These are phyloP conservation scores for Citrus cavaleriei DNA, from an alignment of 345 rosid species.

Conservation along the genomic window DNA sequence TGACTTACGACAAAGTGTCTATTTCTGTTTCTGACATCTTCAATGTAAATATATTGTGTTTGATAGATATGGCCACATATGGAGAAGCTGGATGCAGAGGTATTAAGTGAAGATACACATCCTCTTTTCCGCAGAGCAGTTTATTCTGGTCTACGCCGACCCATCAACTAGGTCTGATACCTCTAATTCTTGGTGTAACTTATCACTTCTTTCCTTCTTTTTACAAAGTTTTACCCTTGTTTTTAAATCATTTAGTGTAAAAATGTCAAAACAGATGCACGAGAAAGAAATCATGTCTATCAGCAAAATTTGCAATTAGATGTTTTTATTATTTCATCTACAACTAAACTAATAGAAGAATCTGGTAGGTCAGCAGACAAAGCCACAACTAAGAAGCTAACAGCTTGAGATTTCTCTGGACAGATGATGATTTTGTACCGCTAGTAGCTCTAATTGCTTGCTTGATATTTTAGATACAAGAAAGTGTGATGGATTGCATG, in stretches of 20 bases:
- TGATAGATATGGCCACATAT: slow-evolving; percentile 81
- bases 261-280: slow-evolving; percentile 6
- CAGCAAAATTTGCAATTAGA: background rate
- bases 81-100: slow-evolving; percentile 71
- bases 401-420: background rate
- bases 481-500: no score
- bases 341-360: background rate
- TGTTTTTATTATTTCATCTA: background rate
- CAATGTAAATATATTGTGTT: slow-evolving; percentile 10
- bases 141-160: slow-evolving; percentile 53
- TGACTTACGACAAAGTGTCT: background rate
- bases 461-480: no score
- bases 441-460: no score
- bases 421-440: background rate
- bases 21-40: slow-evolving; percentile 2
- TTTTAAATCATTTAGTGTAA: background rate
- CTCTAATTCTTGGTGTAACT: slow-evolving; percentile 11
- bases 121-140: slow-evolving; percentile 73
- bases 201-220: background rate
- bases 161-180: slow-evolving; percentile 20
- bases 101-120: slow-evolving; percentile 61
- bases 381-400: background rate
- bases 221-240: background rate
- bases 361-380: background rate
- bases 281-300: background rate